Percentiles rank a stretch among this genome's conserved stretches.
phyloP scores from a whole-genome alignment of 176 grass and related monocot species.

The Oryza rufipogon region DNA sequence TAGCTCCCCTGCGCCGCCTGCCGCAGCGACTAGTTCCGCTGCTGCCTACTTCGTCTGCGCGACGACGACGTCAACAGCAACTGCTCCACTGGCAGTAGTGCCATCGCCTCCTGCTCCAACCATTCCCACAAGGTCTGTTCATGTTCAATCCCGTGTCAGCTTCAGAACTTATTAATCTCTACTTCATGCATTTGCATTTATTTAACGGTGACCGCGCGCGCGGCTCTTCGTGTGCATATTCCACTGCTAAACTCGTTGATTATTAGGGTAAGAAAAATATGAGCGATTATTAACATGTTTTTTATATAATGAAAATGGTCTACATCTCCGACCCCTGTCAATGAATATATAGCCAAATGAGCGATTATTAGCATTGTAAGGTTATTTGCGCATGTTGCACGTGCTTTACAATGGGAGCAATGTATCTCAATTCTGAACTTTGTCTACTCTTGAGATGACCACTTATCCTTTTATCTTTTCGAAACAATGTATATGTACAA shows the following conservation, averaged over 20 bases:
- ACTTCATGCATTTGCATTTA: conserved; percentile 7
- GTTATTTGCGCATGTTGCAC: neutral
- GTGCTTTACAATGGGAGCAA: neutral
- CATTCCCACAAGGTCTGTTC: conserved; percentile 49
- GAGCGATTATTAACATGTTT: too few species aligned
- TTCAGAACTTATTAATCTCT: conserved; percentile 12
- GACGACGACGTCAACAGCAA: conserved; percentile 41
- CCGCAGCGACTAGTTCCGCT: conserved; percentile 46
- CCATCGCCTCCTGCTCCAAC: conserved; percentile 46
- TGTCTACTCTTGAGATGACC: neutral
- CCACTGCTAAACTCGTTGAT: neutral
- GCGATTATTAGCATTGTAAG: neutral
- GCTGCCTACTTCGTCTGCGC: conserved; percentile 47
- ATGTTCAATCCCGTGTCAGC: neutral
- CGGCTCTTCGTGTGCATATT: conserved; percentile 9
- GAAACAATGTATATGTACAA: neutral
- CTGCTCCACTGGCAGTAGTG: conserved; percentile 48
- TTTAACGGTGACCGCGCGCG: neutral
- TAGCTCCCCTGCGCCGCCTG: conserved; percentile 39
- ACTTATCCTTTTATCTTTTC: neutral
- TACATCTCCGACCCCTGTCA: too few species aligned
- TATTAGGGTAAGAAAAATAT: neutral
- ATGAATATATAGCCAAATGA: too few species aligned
- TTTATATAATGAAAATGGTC: too few species aligned
- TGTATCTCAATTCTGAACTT: neutral